Conservation (phyloP, 805 yeast genomes). For the Kluyveromyces lactis region DNA sequence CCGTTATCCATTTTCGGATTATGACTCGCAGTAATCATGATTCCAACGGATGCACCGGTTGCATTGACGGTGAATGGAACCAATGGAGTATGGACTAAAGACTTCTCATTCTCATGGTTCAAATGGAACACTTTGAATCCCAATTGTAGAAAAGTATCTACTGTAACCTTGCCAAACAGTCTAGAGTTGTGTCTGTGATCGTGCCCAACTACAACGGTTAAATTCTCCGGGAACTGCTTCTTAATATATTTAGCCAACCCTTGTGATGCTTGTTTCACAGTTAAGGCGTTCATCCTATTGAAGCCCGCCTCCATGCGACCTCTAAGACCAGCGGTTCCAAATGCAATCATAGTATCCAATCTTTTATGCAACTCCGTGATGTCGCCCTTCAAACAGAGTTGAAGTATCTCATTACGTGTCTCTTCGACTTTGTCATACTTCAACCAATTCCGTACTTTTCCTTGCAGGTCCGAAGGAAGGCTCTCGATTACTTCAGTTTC, state of each 20-base stretch:
- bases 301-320: conserved; percentile 89
- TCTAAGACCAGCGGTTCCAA: conserved; percentile 93
- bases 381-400: conserved; percentile 33
- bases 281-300: conserved; percentile 78
- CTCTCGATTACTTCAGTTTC: not conserved
- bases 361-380: conserved; percentile 41
- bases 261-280: conserved; percentile 85
- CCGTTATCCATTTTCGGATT: conserved; percentile 86
- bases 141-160: conserved; percentile 56
- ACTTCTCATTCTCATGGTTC: conserved; percentile 17
- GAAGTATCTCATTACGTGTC: conserved; percentile 49
- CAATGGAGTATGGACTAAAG: conserved; percentile 71
- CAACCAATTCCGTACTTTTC: conserved; percentile 19
- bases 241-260: conserved; percentile 53
- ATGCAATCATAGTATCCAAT: conserved; percentile 54
- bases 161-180: conserved; percentile 72
- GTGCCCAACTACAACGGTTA: conserved; percentile 64
- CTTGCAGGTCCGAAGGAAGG: conserved; percentile 13
- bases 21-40: conserved; percentile 90
- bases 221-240: conserved; percentile 21
- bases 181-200: conserved; percentile 83
- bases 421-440: conserved; percentile 29
- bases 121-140: conserved; percentile 67
- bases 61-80: conserved; percentile 81
- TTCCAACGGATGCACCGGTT: conserved; percentile 63